Evolutionary conservation across 2,329 filamentous ascomycete genomes (phyloP).

Genomic region (Didymella pomorum): DNA sequence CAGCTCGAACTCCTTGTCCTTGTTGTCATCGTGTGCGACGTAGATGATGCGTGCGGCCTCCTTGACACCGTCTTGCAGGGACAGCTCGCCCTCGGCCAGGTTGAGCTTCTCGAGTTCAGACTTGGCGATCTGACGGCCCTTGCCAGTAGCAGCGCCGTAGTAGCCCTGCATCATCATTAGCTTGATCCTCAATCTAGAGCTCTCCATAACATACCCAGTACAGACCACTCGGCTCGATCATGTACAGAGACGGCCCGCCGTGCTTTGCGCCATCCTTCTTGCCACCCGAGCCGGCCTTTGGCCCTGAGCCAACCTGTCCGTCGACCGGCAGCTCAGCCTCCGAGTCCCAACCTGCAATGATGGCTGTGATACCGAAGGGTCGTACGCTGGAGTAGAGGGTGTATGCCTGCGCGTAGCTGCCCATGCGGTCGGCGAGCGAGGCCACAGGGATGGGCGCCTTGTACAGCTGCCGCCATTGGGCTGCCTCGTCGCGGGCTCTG

Average conservation of each 20-base stretch:
- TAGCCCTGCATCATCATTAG: constrained; percentile 70
- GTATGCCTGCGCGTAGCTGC: constrained; percentile 95
- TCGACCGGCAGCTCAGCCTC: constrained; percentile 86
- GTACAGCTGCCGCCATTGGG: constrained; percentile 90
- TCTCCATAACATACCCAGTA: constrained; percentile 74
- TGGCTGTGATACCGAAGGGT: constrained; percentile 95
- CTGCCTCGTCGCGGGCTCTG: constrained; percentile 91
- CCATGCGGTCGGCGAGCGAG: constrained; percentile 90
- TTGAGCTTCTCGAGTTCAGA: constrained; percentile 98
- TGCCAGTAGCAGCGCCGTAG: constrained; percentile 96
- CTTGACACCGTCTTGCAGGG: constrained; percentile 87
- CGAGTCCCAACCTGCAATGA: constrained; percentile 91
- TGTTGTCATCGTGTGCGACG: constrained; percentile 97
- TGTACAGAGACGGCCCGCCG: constrained; percentile 93
- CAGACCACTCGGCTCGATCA: constrained; percentile 96
- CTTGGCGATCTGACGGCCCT: constrained; percentile 95
- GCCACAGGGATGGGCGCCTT: constrained; percentile 91
- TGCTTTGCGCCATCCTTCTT: constrained; percentile 77
- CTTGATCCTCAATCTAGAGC: neutral
- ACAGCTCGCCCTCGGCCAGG: constrained; percentile 77
- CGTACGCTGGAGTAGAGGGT: constrained; percentile 97
- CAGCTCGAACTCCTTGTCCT: constrained; percentile 99
- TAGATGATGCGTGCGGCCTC: constrained; percentile 98
- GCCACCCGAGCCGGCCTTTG: constrained; percentile 80
- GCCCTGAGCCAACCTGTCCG: constrained; percentile 86